Base-by-base conservation (phyloP, 371 early-diverging fungal genomes). In the Lichtheimia hyalospora region DNA sequence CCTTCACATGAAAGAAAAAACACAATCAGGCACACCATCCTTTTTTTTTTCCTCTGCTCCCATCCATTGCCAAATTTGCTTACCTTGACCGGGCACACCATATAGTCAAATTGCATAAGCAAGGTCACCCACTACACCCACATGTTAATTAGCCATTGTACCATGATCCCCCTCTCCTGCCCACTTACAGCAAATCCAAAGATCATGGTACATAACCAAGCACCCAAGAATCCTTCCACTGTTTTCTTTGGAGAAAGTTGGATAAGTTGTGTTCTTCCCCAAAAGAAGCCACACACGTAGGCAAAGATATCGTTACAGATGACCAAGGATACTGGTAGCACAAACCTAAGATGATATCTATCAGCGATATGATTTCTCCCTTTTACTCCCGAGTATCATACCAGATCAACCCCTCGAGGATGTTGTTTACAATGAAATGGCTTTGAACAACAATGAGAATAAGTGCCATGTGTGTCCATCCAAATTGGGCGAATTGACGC, bases 171-270 rank as follows among this genome's bases (percentile, higher is more conserved):
- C 21, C 24, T 23, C 2, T 25, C 5, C 5, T 25, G 25, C 2
- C n/a, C n/a, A 44, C 81, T 64, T 71, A 94, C 87, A 65, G 94
- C 60, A 58, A 94, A 86, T 4, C 93, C 97, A 70, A 95, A 92
- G 28, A 94, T 66, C 58, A 93, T 63, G 2, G 99, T 99, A 62
- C 85, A 84, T 34, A 99, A 54, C 65, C 92, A 89, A 24, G 91
- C 99, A 53, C 99, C 99, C 49, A 98, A 76, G 66, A 98, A 99
- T 5, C 99, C 99, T 75, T 99, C 99, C 74, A 96, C 92, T 16
- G 99, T 99, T 84, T 99, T 99, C 71, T 99, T 99, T 14, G 99
- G 99, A 62, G 92, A 91, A 8, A 99, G 80, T 63, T 87, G 83
- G 64, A 96, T 98, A 34, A 99, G 82, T 5, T 89, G 97, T 15